Conservation (phyloP, 805 yeast genomes). For the Ogataea wickerhamii region DNA sequence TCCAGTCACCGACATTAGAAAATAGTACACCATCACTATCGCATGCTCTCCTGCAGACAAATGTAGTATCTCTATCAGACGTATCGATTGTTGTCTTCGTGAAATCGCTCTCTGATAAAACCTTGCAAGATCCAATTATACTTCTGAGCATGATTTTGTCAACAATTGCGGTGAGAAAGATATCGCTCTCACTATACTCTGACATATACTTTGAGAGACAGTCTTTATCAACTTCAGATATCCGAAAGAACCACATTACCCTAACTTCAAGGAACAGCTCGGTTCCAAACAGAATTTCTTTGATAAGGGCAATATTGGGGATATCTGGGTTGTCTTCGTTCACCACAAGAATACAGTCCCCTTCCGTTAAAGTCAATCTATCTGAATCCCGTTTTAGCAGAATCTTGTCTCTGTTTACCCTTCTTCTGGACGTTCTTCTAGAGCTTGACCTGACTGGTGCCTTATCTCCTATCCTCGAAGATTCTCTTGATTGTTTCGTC, state of each 20-base stretch:
- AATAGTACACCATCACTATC: constrained; percentile 35
- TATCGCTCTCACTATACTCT: constrained; percentile 38
- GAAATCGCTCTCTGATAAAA: constrained; percentile 39
- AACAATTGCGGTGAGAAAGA: constrained; percentile 51
- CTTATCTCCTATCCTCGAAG: constrained; percentile 4
- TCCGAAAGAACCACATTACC: constrained; percentile 46
- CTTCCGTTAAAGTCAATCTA: constrained; percentile 46
- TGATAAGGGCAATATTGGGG: constrained; percentile 45
- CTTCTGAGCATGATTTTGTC: constrained; percentile 42
- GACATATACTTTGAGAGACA: constrained; percentile 27
- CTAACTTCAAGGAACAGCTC: constrained; percentile 45
- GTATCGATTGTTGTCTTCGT: constrained; percentile 34
- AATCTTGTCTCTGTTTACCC: constrained; percentile 15
- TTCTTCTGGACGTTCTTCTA: constrained; percentile 24
- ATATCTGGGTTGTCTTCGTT: constrained; percentile 28
- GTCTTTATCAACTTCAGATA: constrained; percentile 36
- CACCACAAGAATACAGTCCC: constrained; percentile 47
- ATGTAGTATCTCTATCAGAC: constrained; percentile 32
- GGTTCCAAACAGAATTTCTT: constrained; percentile 50
- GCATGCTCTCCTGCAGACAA: constrained; percentile 41
- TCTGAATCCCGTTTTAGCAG: constrained; percentile 42
- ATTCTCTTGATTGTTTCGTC: too few species aligned
- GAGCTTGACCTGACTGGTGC: constrained; percentile 21
- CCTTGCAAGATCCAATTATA: constrained; percentile 42
- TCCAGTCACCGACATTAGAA: constrained; percentile 39